Evolutionary conservation across 352 stramenopile genomes (phyloP).

Genomic region (Phytophthora megakarya): DNA sequence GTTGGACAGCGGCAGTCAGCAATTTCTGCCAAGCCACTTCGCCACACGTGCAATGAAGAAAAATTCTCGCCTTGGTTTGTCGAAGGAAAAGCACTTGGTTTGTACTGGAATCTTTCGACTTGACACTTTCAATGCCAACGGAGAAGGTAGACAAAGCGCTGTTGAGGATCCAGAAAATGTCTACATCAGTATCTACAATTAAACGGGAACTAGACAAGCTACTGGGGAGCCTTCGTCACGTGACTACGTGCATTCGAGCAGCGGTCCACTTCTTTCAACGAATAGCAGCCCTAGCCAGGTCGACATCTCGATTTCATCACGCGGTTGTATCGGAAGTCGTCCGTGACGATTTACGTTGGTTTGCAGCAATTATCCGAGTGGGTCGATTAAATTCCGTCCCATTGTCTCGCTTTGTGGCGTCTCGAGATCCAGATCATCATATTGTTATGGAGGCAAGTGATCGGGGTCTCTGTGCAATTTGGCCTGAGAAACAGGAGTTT

Average conservation of each 20-base stretch:
- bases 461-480: conserved; percentile 4
- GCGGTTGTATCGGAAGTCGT: not conserved
- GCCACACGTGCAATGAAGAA: too few relatives aligned
- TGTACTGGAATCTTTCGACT: not conserved
- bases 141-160: conserved; percentile 12
- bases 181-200: too few relatives aligned
- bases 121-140: conserved; percentile 8
- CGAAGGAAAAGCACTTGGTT: not conserved
- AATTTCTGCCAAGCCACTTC: too few relatives aligned
- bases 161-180: not conserved
- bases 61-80: not conserved
- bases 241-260: too few relatives aligned
- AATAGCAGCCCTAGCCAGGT: too few relatives aligned
- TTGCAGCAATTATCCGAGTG: not conserved
- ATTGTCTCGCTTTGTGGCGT: not conserved
- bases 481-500: not conserved
- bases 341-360: conserved; percentile 8
- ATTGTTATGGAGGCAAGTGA: conserved; percentile 18
- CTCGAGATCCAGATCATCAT: not conserved
- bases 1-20: too few relatives aligned
- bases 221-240: too few relatives aligned
- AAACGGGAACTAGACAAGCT: too few relatives aligned
- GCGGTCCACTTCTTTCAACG: too few relatives aligned
- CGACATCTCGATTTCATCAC: too few relatives aligned
- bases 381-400: conserved; percentile 3